A percentile compares a stretch with the other conserved stretches of the same genome.
phyloP scores from a whole-genome alignment of 257 asterid species.

The Nicotiana paniculata region DNA sequence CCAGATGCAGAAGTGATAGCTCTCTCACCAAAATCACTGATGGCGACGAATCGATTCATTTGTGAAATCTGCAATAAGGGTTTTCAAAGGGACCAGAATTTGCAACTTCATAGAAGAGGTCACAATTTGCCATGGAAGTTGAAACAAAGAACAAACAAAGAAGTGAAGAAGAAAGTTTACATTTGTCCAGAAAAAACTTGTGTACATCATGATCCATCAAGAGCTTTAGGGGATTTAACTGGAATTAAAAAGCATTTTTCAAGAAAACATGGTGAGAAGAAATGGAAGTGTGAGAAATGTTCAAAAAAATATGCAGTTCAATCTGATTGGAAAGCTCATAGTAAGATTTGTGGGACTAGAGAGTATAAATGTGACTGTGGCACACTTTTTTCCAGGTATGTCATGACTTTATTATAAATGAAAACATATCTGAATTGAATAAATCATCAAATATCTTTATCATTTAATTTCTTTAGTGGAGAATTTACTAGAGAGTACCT shows the following conservation, averaged over 20 bases:
- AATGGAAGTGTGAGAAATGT: slow-evolving; percentile 90
- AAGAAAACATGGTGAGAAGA: slow-evolving; percentile 91
- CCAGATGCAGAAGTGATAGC: slow-evolving; percentile 96
- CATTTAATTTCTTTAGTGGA: background rate
- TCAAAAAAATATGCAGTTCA: slow-evolving; percentile 89
- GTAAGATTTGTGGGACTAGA: slow-evolving; percentile 89
- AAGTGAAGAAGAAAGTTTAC: slow-evolving; percentile 71
- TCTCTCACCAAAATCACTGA: slow-evolving; percentile 74
- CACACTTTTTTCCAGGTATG: slow-evolving; percentile 88
- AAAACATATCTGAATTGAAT: background rate
- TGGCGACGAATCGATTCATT: slow-evolving; percentile 86
- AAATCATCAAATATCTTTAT: background rate
- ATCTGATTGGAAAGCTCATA: slow-evolving; percentile 96
- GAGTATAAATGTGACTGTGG: slow-evolving; percentile 97
- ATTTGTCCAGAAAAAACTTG: slow-evolving; percentile 82
- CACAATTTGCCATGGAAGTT: slow-evolving; percentile 95
- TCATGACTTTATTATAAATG: background rate
- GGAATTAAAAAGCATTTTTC: slow-evolving; percentile 84
- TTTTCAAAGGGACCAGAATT: slow-evolving; percentile 86
- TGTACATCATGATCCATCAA: slow-evolving; percentile 73
- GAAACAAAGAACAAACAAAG: slow-evolving; percentile 65
- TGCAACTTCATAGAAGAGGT: slow-evolving; percentile 85
- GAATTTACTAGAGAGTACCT: background rate
- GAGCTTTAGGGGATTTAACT: slow-evolving; percentile 84
- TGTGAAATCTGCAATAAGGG: slow-evolving; percentile 97